These are phyloP conservation scores for Talaromyces sp. DNA, from an alignment of 2,329 filamentous ascomycete genomes.

Conservation along the genomic window DNA sequence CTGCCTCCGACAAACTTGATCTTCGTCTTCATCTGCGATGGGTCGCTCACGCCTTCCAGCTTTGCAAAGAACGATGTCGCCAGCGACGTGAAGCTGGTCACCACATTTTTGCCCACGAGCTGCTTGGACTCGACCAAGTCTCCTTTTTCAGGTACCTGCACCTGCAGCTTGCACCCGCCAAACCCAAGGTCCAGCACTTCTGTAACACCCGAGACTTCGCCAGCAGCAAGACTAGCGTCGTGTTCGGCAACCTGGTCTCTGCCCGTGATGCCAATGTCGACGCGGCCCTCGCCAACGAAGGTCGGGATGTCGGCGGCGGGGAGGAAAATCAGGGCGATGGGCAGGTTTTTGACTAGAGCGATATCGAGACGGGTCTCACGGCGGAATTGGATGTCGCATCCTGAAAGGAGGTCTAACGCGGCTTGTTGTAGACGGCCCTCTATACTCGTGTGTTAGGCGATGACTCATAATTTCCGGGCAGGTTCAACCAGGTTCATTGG, in stretches of 20 bases:
- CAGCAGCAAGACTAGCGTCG: constrained; percentile 51
- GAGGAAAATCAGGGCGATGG: constrained; percentile 92
- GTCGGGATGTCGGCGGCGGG: constrained; percentile 96
- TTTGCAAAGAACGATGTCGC: constrained; percentile 76
- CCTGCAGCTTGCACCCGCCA: constrained; percentile 85
- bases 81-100: constrained; percentile 89
- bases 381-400: constrained; percentile 93
- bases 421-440: constrained; percentile 90
- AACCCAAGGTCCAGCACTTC: constrained; percentile 89
- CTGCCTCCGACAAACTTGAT: constrained; percentile 94
- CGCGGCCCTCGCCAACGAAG: constrained; percentile 90
- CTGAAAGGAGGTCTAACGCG: constrained; percentile 82
- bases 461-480: not conserved
- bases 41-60: constrained; percentile 54
- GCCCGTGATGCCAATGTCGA: constrained; percentile 92
- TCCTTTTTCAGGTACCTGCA: constrained; percentile 92
- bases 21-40: constrained; percentile 47
- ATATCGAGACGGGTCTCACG: constrained; percentile 94
- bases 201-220: constrained; percentile 59
- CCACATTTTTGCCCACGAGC: constrained; percentile 85
- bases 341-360: constrained; percentile 93
- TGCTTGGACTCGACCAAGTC: constrained; percentile 64
- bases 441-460: constrained; percentile 31
- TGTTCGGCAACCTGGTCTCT: constrained; percentile 90
- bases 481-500: not conserved